phyloP scores from a whole-genome alignment of 805 yeast species.

The Blastobotrys peoriensis region DNA sequence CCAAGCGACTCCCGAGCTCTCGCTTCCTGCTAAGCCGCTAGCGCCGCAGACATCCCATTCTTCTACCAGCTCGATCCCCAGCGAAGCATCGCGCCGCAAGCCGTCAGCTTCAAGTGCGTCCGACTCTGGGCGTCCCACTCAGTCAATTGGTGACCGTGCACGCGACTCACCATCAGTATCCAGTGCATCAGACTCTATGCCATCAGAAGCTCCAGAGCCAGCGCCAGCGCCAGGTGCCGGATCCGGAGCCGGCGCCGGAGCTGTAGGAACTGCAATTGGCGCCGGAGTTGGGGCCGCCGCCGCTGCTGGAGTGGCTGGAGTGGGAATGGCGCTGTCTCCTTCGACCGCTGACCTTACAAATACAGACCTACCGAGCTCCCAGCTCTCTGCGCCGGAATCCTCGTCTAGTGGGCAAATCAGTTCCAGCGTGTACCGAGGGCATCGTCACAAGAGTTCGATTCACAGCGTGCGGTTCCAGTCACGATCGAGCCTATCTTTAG shows the following conservation, averaged over 20 bases:
- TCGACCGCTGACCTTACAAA: neutral
- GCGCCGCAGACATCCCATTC: neutral
- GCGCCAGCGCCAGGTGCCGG: too few species aligned
- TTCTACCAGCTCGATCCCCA: neutral
- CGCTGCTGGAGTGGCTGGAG: neutral
- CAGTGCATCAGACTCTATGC: neutral
- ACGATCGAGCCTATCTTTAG: neutral
- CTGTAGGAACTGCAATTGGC: neutral
- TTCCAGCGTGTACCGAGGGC: neutral
- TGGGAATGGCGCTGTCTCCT: neutral
- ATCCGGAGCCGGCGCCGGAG: neutral
- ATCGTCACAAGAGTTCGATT: neutral
- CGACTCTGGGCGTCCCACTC: too few species aligned
- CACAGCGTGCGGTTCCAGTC: neutral
- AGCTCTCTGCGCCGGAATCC: neutral
- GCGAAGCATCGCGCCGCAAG: neutral
- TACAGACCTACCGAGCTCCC: neutral
- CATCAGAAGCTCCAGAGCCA: neutral
- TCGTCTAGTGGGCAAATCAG: too few species aligned
- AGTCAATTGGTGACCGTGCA: too few species aligned
- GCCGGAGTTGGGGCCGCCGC: neutral
- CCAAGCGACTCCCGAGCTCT: neutral
- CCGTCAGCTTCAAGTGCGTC: too few species aligned
- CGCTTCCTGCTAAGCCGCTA: neutral
- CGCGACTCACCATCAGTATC: neutral